A percentile compares a stretch with the other conserved stretches of the same genome.
phyloP scores from a whole-genome alignment of 139 green algal species.

The Chlorella sp. region DNA sequence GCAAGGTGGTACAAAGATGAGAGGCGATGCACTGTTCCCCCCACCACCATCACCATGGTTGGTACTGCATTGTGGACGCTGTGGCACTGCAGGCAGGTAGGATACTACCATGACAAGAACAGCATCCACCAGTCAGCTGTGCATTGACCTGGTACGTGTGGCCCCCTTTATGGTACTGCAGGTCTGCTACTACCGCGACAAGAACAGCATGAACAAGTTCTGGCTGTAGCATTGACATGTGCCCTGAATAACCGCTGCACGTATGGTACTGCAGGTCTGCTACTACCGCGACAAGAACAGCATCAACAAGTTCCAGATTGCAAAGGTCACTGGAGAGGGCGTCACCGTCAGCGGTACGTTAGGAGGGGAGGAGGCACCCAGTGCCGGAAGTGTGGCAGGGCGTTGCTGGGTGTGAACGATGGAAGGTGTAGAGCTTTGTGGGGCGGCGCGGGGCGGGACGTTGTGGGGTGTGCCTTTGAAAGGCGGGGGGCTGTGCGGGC shows the following conservation, averaged over 20 bases:
- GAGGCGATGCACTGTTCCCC: too few species aligned
- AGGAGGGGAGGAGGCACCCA: neutral
- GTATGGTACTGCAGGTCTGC: constrained; percentile 68
- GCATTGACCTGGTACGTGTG: too few species aligned
- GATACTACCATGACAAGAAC: too few species aligned
- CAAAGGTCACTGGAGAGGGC: constrained; percentile 78
- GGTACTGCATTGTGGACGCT: too few species aligned
- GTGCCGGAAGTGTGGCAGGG: neutral
- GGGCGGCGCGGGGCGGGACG: too few species aligned
- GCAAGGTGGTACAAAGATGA: too few species aligned
- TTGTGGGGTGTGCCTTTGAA: too few species aligned
- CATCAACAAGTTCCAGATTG: constrained; percentile 96
- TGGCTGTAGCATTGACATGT: neutral
- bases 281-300: constrained; percentile 97
- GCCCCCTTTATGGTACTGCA: neutral
- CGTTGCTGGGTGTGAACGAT: too few species aligned
- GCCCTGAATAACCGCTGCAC: neutral
- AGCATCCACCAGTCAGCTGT: neutral
- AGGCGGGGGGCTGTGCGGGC: too few species aligned
- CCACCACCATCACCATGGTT: too few species aligned
- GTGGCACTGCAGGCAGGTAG: too few species aligned
- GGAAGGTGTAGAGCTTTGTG: too few species aligned
- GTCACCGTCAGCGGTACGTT: constrained; percentile 68
- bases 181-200: constrained; percentile 98
- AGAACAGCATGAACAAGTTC: constrained; percentile 72